These are phyloP conservation scores for Podospora appendiculata DNA, from an alignment of 495 filamentous ascomycete species.

Conservation along the genomic window DNA sequence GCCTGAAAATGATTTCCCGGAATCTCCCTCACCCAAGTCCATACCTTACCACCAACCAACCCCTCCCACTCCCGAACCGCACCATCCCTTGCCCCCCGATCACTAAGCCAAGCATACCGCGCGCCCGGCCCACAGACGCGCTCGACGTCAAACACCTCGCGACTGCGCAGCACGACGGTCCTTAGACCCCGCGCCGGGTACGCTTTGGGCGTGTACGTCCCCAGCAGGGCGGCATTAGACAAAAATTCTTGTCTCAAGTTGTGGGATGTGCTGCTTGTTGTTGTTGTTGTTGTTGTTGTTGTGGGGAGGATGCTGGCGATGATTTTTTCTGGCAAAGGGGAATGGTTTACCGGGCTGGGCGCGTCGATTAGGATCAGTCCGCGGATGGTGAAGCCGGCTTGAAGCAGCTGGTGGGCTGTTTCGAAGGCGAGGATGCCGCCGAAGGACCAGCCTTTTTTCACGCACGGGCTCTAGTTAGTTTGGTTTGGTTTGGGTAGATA, in stretches of 20 bases:
- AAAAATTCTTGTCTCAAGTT: not conserved
- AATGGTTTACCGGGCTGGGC: not conserved
- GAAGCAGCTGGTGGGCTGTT: not conserved
- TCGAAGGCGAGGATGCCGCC: not conserved
- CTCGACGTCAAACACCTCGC: not conserved
- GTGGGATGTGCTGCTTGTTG: not conserved
- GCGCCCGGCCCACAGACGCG: not conserved
- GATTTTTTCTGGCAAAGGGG: not conserved
- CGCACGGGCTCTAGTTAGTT: not conserved
- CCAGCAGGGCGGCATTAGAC: not conserved
- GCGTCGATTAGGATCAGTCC: not conserved
- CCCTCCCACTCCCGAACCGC: not conserved
- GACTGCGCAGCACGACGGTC: not conserved
- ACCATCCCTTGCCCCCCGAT: not conserved
- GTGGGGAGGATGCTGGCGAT: not conserved
- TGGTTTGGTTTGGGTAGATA: not conserved
- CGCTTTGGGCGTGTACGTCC: not conserved
- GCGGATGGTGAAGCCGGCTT: not conserved
- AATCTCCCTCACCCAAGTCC: not conserved
- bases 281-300: not conserved
- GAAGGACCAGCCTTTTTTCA: not conserved
- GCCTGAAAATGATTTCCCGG: not conserved
- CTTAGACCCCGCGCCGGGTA: not conserved
- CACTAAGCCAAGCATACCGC: not conserved
- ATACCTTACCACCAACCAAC: not conserved